Evolutionary conservation across 164 flowering plant genomes (phyloP).

Genomic region (Saururus chinensis): DNA sequence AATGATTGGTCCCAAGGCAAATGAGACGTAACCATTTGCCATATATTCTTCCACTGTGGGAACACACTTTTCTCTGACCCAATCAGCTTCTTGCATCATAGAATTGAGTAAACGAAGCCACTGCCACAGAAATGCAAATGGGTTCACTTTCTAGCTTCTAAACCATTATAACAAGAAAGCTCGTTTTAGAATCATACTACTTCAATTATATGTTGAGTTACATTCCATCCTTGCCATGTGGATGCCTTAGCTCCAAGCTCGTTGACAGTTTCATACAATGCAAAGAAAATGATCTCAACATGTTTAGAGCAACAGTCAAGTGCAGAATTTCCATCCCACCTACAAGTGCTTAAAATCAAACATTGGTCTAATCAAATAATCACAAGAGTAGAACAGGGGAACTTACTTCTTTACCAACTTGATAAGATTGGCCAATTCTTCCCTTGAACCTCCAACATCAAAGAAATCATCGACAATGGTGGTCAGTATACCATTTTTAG

Average conservation of each 20-base stretch:
- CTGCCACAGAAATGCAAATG: constrained; percentile 7
- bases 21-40: constrained; percentile 18
- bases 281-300: constrained; percentile 25
- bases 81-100: constrained; percentile 26
- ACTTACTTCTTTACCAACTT: constrained; percentile 22
- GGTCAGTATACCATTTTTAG: constrained; percentile 25
- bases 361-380: neutral
- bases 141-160: neutral
- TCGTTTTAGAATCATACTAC: constrained; percentile 35
- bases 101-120: constrained; percentile 21
- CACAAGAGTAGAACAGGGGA: neutral
- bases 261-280: constrained; percentile 39
- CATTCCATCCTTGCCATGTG: constrained; percentile 38
- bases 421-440: constrained; percentile 24
- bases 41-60: constrained; percentile 23
- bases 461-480: constrained; percentile 31
- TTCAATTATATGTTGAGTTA: constrained; percentile 38
- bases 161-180: neutral
- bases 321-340: constrained; percentile 20
- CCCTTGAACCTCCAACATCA: constrained; percentile 26
- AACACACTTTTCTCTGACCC: constrained; percentile 12
- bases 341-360: neutral
- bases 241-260: constrained; percentile 58
- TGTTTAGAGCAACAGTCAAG: constrained; percentile 20
- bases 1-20: constrained; percentile 27